Evolutionary conservation across 495 filamentous ascomycete genomes (phyloP), one percentile per base, ranked within the genome.

Genomic region (Glonium stellatum): DNA sequence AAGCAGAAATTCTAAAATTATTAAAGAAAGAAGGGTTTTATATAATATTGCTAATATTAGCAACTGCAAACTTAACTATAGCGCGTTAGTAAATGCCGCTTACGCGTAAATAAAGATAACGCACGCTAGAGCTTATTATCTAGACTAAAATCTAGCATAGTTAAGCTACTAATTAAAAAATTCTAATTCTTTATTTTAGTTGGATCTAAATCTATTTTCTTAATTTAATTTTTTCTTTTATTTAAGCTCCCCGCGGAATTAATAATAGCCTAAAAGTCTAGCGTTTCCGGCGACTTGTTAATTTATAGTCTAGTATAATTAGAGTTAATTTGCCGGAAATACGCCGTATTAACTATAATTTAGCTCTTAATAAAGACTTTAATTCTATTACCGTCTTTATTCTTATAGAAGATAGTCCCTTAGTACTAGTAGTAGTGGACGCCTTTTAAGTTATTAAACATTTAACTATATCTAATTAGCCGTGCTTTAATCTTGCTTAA

Each of bases 111-210:
- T 18, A 23, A 18, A 18, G 21, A 25, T 11, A 21, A 31, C 64
- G 63, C 31, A 69, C 60, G 19, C 64, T 50, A 69, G 47, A 31
- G 41, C 61, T 69, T 69, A 54, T 61, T 64, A 35, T 54, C 51
- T 54, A 67, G 57, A 57, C 64, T 69, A 48, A 64, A 72, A 8
- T 69, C 70, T 18, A 69, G 58, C 21, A 71, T 61, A 18, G 70
- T 72, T 18, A 65, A 64, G 25, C 67, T 68, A 25, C 65, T 71
- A 22, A 70, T 62, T n/a, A 64, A 34, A 6, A 66, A 55, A 27
- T 71, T 59, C 2, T 67, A 67, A 21, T 71, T 65, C 22, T 59
- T 69, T 51, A 70, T 48, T 22, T 68, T 60, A 39, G 31, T 36
- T 4, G 48, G 39, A 49, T 21, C 49, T 52, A 52, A 3, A 34